Conservation (phyloP, 2,329 filamentous ascomycete genomes). For the Bipolaris gigantea region DNA sequence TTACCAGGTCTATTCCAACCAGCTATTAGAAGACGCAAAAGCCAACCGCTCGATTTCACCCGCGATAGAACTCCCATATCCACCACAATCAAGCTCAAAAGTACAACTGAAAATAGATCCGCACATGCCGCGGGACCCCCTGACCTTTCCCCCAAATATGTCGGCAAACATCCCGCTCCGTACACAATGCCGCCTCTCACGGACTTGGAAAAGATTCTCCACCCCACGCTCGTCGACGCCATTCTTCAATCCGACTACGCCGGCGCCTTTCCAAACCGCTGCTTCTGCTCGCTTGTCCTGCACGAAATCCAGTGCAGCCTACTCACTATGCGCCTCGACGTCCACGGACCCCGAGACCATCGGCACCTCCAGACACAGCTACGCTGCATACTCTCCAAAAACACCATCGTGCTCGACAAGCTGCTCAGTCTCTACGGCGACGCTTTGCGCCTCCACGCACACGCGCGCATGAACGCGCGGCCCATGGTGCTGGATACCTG, state of each 20-base stretch:
- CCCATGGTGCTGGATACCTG: neutral
- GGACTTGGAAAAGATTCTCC: neutral
- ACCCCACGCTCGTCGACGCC: neutral
- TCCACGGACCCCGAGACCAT: neutral
- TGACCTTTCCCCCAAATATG: neutral
- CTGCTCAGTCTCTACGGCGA: neutral
- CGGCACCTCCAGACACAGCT: neutral
- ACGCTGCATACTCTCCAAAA: neutral
- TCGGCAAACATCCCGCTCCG: neutral
- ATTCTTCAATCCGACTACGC: neutral
- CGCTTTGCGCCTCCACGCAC: neutral
- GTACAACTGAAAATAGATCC: neutral
- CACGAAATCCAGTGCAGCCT: neutral
- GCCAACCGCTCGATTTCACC: neutral
- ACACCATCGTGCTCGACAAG: neutral
- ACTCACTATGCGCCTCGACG: neutral
- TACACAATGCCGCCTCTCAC: neutral
- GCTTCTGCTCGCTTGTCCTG: slow-evolving; percentile 4
- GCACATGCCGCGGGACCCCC: neutral
- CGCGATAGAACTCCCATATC: neutral
- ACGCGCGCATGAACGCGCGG: neutral
- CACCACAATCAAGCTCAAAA: neutral
- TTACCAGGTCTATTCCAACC: neutral
- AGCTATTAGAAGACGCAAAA: neutral
- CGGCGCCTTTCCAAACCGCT: neutral